Evolutionary conservation across 805 yeast genomes (phyloP).

Genomic region (Maudiozyma turicensis): DNA sequence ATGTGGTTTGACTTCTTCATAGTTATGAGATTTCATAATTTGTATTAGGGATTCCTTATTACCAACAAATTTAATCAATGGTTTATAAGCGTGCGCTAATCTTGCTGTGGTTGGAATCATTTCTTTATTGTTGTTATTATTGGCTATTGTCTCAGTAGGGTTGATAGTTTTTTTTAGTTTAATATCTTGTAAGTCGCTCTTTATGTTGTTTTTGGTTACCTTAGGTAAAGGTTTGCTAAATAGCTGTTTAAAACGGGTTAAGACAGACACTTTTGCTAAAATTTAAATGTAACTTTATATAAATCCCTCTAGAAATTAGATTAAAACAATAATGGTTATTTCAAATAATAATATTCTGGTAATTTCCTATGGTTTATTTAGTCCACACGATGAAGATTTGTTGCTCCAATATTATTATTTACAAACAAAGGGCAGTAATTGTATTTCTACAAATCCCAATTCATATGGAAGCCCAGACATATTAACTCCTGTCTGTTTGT

Average conservation of each 20-base stretch:
- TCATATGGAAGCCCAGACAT: no score
- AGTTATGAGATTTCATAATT: slow-evolving; percentile 25
- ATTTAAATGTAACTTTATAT: no score
- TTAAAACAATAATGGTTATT: no score
- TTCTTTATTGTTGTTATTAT: neutral
- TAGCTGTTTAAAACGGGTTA: slow-evolving; percentile 1
- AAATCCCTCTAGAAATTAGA: no score
- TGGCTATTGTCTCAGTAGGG: neutral
- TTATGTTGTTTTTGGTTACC: neutral
- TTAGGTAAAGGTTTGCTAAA: neutral
- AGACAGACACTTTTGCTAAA: slow-evolving; percentile 2
- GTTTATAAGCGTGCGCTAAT: slow-evolving; percentile 36
- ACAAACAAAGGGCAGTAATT: no score
- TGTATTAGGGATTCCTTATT: slow-evolving; percentile 49
- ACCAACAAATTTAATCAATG: slow-evolving; percentile 80
- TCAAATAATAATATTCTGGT: no score
- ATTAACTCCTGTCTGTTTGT: neutral
- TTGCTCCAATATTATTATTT: no score
- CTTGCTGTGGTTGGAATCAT: slow-evolving; percentile 14
- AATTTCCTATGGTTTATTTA: no score
- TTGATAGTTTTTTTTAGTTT: neutral
- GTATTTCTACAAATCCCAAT: no score
- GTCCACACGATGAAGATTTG: no score
- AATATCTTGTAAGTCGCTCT: neutral
- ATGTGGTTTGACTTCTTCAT: slow-evolving; percentile 13